Evolutionary conservation across 306 rosid species (phyloP), one percentile per base, ranked within the genome.

Genomic region (Fragaria ananassa): DNA sequence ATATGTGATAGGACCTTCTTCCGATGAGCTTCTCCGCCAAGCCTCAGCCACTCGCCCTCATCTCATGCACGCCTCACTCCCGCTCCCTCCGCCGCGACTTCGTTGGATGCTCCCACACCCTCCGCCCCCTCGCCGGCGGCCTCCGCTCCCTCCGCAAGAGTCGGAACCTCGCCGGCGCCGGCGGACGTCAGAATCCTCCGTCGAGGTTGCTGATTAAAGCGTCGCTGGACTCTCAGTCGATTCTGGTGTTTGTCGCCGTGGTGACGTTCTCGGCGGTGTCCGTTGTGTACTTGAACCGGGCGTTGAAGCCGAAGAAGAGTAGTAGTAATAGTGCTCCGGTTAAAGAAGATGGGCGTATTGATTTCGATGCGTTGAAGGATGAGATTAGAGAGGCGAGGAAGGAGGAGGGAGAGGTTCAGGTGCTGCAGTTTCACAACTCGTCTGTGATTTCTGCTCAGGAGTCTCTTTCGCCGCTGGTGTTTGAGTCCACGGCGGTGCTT

Each of bases 211-310:
- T 89, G 37, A 74, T 92, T 82, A 83, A 81, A 25, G 89, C 97
- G 23, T 82, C 97, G 21, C 72, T 92, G 31, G 80, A 44, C 23
- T 81, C 97, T 23, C 89, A 84, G 54, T 60, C 86, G 15, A 50
- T 85, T 54, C 39, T 92, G 70, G 79, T 89, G 76, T 76, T 87
- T 21, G 84, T 90, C 63, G 78, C 91, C 53, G 80, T 83, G 1
- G 87, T 90, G 21, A 90, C 96, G 57, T 57, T 94, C 69, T 89
- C 99, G 45, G 97, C 92, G 4, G 86, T 86, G 72, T 92, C 97
- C 4, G 69, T 82, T 10, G 68, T 89, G 42, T 88, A 83, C 82
- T 87, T 82, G 82, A 83, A 81, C 70, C 84, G 61, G 76, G 4
- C 25, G 14, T 79, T 50, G 62, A 85, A 67, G 74, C 75, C 79